Evolutionary conservation across 148 eudicot genomes (phyloP).

Genomic region (Dianthus caryophyllus): DNA sequence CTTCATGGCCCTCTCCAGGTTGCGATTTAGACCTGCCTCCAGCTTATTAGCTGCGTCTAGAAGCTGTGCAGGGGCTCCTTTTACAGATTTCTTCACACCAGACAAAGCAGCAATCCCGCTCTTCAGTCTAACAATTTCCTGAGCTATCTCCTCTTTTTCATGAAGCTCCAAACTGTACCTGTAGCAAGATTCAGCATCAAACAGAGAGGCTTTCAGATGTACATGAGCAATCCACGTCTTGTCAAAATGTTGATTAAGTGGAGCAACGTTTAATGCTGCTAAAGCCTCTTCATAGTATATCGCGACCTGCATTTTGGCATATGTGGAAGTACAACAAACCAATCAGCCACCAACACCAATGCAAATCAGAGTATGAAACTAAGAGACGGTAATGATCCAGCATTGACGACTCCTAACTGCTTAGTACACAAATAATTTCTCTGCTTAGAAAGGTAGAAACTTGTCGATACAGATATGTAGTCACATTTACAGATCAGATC

Average conservation of each 20-base stretch:
- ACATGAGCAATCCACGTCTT: constrained; percentile 88
- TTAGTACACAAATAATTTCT: too few relatives aligned
- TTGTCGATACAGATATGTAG: neutral
- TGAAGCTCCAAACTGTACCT: constrained; percentile 88
- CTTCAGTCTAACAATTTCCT: constrained; percentile 86
- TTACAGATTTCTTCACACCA: constrained; percentile 62
- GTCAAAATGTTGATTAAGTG: constrained; percentile 82
- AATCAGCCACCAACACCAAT: too few relatives aligned
- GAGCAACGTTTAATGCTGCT: constrained; percentile 71
- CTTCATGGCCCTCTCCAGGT: constrained; percentile 84
- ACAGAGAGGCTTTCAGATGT: constrained; percentile 83
- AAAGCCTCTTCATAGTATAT: constrained; percentile 90
- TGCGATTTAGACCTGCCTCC: constrained; percentile 64
- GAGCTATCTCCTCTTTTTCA: constrained; percentile 95
- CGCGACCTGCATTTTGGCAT: constrained; percentile 53
- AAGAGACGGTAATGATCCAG: too few relatives aligned
- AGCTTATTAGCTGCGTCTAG: constrained; percentile 76
- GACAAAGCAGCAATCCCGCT: constrained; percentile 61
- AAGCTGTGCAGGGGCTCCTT: constrained; percentile 85
- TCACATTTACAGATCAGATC: neutral
- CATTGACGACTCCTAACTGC: too few relatives aligned
- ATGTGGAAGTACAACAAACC: neutral
- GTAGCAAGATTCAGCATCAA: constrained; percentile 95
- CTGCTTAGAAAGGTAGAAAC: too few relatives aligned
- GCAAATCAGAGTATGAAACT: too few relatives aligned